Base-by-base conservation (phyloP, 768 basidiomycete species). In the Amanita pallidorosea region DNA sequence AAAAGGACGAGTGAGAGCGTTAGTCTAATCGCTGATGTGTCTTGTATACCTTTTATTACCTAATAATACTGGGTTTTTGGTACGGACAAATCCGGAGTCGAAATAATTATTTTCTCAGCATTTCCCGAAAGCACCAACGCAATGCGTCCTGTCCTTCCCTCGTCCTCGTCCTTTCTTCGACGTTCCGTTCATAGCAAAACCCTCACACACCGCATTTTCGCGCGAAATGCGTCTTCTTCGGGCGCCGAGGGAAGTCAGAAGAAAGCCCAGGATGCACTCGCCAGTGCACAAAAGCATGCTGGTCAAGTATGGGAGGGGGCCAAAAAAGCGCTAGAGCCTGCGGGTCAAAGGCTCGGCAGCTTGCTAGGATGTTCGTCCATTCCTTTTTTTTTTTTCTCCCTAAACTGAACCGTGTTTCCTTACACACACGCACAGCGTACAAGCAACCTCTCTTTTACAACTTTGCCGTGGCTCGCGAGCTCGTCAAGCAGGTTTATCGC, bases 381-480 rank as follows among this genome's bases (percentile, higher is more conserved):
- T 45, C 29, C 8, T 1, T 1, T 25, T 5, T 13, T 47, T 36
- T 42, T 20, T 27, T 44, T 37, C 43, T 13, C 25, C 45, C 44
- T n/a, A 36, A 22, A 23, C 17, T 29, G 40, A 31, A 12, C 31
- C 35, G 11, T 15, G 18, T 51, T 43, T 23, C 23, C 12, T 23
- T 7, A 41, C 45, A 44, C 50, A 47, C 54, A 23, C 49, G n/a
- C 17, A n/a, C 23, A 68, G 90, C 81, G 8, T 89, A 90, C 71
- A 80, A 80, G 54, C 74, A 86, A 60, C 88, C 89, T 4, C 61
- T 92, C 33, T 53, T 77, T 25, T 92, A 91, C 73, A 91, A 92
- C 70, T 69, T 87, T 25, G 62, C 82, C 48, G 88, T 94, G 44
- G 72, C 79, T 17, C 79, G 82, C 47, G 89, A 92, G 61, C 57